phyloP scores from a whole-genome alignment of 176 grass and related monocot species.

The Bonia amplexicaulis region DNA sequence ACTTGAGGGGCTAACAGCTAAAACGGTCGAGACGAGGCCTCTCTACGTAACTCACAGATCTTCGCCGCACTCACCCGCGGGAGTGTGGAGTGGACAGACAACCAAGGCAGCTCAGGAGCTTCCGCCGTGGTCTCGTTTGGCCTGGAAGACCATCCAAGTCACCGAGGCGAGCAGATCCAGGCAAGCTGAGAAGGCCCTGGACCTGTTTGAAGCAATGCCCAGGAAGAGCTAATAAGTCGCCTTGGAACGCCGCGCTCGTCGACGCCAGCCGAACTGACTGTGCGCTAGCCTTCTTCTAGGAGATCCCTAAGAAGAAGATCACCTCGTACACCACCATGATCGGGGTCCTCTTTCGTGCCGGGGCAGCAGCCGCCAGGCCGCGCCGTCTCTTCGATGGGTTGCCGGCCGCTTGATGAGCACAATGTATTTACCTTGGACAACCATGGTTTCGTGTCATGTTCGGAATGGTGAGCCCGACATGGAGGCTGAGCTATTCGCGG shows the following conservation, averaged over 20 bases:
- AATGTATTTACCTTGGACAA: slow-evolving; percentile 60
- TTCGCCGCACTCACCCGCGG: background rate
- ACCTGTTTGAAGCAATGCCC: slow-evolving; percentile 62
- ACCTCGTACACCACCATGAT: slow-evolving; percentile 59
- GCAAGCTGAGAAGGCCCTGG: slow-evolving; percentile 27
- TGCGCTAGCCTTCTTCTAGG: slow-evolving; percentile 39
- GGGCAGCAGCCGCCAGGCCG: background rate
- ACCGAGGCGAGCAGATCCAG: background rate
- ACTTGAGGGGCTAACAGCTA: background rate
- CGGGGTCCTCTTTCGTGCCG: slow-evolving; percentile 27
- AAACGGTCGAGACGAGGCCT: background rate
- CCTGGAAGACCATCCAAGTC: slow-evolving; percentile 14
- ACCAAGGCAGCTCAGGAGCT: background rate
- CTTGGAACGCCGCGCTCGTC: slow-evolving; percentile 46
- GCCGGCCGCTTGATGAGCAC: slow-evolving; percentile 10
- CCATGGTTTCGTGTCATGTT: slow-evolving; percentile 50
- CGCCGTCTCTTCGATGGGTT: slow-evolving; percentile 42
- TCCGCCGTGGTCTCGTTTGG: background rate
- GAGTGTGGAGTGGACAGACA: background rate
- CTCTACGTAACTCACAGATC: background rate
- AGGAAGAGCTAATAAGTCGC: slow-evolving; percentile 51
- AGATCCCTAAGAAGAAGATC: slow-evolving; percentile 37
- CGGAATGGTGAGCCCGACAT: slow-evolving; percentile 31
- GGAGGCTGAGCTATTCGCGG: slow-evolving; percentile 35
- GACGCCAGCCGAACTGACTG: slow-evolving; percentile 14